A percentile compares a stretch with the other conserved stretches of the same genome.
Evolutionary conservation across 192 early-diverging fungal genomes (phyloP).

Genomic region (Mycoemilia scoparia): DNA sequence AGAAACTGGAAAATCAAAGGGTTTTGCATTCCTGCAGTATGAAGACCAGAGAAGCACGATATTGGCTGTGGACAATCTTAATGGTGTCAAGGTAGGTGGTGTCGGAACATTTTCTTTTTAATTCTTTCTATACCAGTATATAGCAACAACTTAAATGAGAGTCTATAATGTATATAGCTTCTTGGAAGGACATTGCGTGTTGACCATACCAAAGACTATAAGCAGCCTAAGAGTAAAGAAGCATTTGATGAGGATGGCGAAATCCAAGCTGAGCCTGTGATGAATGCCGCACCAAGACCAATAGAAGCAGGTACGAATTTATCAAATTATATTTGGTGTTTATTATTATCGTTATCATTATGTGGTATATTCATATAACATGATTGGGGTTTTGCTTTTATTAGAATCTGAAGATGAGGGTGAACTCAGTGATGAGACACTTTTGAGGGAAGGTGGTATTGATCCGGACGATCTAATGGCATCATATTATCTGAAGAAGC

Average conservation of each 20-base stretch:
- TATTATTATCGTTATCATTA: too few species aligned
- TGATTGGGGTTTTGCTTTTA: background rate
- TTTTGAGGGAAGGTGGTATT: constrained; percentile 32
- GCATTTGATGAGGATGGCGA: constrained; percentile 32
- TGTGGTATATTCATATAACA: too few species aligned
- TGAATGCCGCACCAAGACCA: constrained; percentile 34
- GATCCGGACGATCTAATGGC: constrained; percentile 61
- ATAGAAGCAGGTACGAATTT: constrained; percentile 3
- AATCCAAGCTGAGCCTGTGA: constrained; percentile 11
- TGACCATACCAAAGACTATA: constrained; percentile 51
- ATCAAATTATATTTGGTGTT: background rate
- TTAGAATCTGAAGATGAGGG: constrained; percentile 11
- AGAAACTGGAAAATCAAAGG: constrained; percentile 69
- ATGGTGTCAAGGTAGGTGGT: constrained; percentile 42
- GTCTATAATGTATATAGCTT: constrained; percentile 15
- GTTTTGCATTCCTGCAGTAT: constrained; percentile 78
- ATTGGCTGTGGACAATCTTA: constrained; percentile 90
- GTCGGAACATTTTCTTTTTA: constrained; percentile 3
- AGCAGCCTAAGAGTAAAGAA: constrained; percentile 37
- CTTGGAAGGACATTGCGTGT: constrained; percentile 45
- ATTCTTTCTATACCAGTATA: background rate
- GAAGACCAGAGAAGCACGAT: constrained; percentile 82
- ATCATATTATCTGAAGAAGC: constrained; percentile 41
- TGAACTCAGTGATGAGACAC: constrained; percentile 11
- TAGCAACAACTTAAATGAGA: background rate